Conservation (phyloP, 257 asterid genomes). For the Jasminum sambac region DNA sequence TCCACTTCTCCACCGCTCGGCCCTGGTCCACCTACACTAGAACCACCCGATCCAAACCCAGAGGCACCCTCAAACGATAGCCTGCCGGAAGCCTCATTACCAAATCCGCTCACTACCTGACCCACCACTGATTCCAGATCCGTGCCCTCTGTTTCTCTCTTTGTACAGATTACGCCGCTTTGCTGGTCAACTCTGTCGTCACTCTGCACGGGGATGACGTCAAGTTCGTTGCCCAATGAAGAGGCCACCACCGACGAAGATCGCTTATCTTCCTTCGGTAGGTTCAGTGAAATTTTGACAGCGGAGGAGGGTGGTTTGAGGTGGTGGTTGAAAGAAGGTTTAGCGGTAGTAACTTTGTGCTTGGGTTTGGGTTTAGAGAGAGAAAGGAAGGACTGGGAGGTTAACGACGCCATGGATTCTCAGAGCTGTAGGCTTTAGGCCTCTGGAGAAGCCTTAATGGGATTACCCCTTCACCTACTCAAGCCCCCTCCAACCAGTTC, state of each 20-base stretch:
- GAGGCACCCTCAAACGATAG: slow-evolving; percentile 63
- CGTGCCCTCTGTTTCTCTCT: slow-evolving; percentile 37
- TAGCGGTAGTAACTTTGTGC: background rate
- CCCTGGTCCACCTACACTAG: slow-evolving; percentile 43
- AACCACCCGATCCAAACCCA: slow-evolving; percentile 49
- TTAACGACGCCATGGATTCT: slow-evolving; percentile 46
- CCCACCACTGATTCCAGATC: slow-evolving; percentile 32
- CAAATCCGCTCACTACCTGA: slow-evolving; percentile 66
- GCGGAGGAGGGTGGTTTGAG: slow-evolving; percentile 27
- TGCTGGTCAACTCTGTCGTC: slow-evolving; percentile 49
- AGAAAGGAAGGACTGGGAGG: slow-evolving; percentile 47
- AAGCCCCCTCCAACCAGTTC: slow-evolving; percentile 12
- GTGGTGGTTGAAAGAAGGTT: slow-evolving; percentile 13
- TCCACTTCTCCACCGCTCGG: slow-evolving; percentile 35
- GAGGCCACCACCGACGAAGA: slow-evolving; percentile 30
- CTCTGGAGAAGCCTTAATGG: slow-evolving; percentile 17
- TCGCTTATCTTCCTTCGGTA: slow-evolving; percentile 27
- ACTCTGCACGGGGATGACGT: slow-evolving; percentile 55
- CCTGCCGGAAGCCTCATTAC: slow-evolving; percentile 44
- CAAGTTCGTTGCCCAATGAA: slow-evolving; percentile 43
- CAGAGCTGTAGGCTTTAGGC: slow-evolving; percentile 32
- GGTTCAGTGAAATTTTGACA: slow-evolving; percentile 21
- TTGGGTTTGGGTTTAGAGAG: slow-evolving; percentile 45
- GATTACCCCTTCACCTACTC: slow-evolving; percentile 11
- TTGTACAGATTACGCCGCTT: slow-evolving; percentile 43